These are phyloP conservation scores for Vaccinium darrowii DNA, from an alignment of 148 eudicot species.

Conservation along the genomic window DNA sequence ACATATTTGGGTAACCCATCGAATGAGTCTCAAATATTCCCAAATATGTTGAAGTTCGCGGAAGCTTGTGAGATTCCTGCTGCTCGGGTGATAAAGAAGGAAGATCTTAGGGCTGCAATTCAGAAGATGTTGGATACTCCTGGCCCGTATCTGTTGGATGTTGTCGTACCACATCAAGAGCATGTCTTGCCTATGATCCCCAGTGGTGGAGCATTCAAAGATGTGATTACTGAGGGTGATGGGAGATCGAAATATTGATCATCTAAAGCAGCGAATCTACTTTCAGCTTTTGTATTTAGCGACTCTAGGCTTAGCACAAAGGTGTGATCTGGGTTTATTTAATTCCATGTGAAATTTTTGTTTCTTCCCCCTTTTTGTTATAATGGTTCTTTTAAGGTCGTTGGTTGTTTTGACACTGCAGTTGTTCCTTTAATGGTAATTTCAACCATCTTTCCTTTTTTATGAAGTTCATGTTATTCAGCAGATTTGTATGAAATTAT, in stretches of 20 bases:
- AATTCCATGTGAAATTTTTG: neutral
- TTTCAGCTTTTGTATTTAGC: constrained; percentile 21
- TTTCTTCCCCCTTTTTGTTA: neutral
- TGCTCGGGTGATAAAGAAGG: constrained; percentile 44
- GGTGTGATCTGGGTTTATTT: neutral
- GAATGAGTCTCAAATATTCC: constrained; percentile 35
- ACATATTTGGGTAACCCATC: constrained; percentile 53
- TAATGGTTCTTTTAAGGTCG: constrained; percentile 14
- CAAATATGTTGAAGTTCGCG: constrained; percentile 50
- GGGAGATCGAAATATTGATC: constrained; percentile 41
- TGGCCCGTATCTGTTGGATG: constrained; percentile 58
- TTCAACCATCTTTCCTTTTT: neutral
- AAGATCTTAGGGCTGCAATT: constrained; percentile 46
- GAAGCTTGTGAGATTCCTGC: constrained; percentile 48
- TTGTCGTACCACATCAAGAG: constrained; percentile 60
- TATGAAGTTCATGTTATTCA: constrained; percentile 26
- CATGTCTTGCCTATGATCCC: constrained; percentile 72
- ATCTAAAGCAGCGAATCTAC: neutral
- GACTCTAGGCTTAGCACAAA: neutral
- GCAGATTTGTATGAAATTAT: constrained; percentile 32
- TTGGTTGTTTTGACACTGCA: too few relatives aligned
- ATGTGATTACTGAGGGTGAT: constrained; percentile 50
- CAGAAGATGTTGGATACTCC: constrained; percentile 64
- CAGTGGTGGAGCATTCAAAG: constrained; percentile 49
- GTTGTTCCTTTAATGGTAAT: neutral